Evolutionary conservation across 805 yeast genomes (phyloP).

Genomic region (Priceomyces medius): DNA sequence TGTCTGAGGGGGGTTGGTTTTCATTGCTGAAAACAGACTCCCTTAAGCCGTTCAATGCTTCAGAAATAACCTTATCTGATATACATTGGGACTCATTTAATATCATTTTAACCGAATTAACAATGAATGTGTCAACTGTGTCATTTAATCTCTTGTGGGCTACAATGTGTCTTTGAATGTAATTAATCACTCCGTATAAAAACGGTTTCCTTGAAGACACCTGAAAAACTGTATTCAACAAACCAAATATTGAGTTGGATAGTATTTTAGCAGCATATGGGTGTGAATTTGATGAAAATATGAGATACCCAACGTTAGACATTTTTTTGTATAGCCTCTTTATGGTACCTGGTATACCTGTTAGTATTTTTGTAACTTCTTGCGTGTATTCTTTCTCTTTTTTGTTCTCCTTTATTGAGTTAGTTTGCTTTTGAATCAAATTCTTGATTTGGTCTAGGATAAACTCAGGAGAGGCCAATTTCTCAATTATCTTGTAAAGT

Average conservation of each 20-base stretch:
- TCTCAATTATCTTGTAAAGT: constrained; percentile 20
- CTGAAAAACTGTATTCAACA: constrained; percentile 11
- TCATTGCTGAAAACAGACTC: constrained; percentile 7
- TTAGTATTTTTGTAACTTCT: neutral
- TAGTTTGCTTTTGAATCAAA: constrained; percentile 3
- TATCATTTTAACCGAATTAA: neutral
- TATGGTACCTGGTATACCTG: neutral
- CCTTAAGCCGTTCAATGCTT: constrained; percentile 5
- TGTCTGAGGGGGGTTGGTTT: neutral
- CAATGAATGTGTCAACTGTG: constrained; percentile 1
- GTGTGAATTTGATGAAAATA: neutral
- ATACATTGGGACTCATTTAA: neutral
- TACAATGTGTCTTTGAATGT: constrained; percentile 3
- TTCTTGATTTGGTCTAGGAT: constrained; percentile 16
- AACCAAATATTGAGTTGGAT: constrained; percentile 10
- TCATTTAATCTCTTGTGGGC: constrained; percentile 3
- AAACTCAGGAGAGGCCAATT: constrained; percentile 26
- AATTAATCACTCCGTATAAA: constrained; percentile 7
- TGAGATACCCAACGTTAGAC: neutral
- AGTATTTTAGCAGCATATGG: constrained; percentile 4
- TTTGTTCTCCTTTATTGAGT: neutral
- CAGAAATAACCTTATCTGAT: constrained; percentile 5
- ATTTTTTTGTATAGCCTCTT: neutral
- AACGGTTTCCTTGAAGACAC: constrained; percentile 14
- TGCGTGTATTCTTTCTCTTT: neutral